Percentiles rank a stretch among this genome's conserved stretches.
These are phyloP conservation scores for Ceratocystis cubensis DNA, from an alignment of 2,329 filamentous ascomycete species.

Conservation along the genomic window DNA sequence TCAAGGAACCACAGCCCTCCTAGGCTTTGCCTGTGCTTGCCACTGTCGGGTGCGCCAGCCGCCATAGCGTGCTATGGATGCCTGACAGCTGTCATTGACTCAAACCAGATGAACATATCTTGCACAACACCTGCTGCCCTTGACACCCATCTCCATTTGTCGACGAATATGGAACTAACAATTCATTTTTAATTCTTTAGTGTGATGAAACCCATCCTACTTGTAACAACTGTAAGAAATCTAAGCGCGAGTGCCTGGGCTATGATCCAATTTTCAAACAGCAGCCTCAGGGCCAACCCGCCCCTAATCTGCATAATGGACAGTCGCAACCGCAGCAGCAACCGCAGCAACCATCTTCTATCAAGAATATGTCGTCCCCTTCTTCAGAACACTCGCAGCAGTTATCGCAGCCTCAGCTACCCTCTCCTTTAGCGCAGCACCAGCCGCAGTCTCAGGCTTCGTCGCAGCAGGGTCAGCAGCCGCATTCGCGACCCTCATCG, in stretches of 20 bases:
- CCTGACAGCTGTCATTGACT: slow-evolving; percentile 12
- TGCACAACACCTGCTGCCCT: slow-evolving; percentile 14
- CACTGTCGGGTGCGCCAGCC: not conserved
- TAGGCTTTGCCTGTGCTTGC: not conserved
- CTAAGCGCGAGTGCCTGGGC: slow-evolving; percentile 72
- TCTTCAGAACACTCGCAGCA: slow-evolving; percentile 14
- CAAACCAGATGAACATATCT: not conserved
- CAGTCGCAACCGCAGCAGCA: slow-evolving; percentile 8
- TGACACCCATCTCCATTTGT: not conserved
- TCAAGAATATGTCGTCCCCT: slow-evolving; percentile 2
- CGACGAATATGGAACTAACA: slow-evolving; percentile 22
- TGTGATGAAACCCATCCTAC: slow-evolving; percentile 92
- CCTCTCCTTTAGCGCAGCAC: not conserved
- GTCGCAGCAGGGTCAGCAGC: slow-evolving; percentile 3
- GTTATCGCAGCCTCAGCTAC: slow-evolving; percentile 9
- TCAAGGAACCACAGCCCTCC: not conserved
- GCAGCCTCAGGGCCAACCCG: slow-evolving; percentile 35
- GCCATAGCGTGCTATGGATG: not conserved
- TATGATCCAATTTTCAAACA: slow-evolving; percentile 82
- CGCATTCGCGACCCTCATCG: slow-evolving; percentile 13
- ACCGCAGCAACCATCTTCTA: slow-evolving; percentile 11
- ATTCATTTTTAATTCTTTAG: slow-evolving; percentile 36
- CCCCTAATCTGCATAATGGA: slow-evolving; percentile 15
- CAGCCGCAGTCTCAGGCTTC: slow-evolving; percentile 3
- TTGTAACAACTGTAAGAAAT: slow-evolving; percentile 83